Conservation (phyloP, 371 early-diverging fungal genomes). For the Rhizopus microsporus region DNA sequence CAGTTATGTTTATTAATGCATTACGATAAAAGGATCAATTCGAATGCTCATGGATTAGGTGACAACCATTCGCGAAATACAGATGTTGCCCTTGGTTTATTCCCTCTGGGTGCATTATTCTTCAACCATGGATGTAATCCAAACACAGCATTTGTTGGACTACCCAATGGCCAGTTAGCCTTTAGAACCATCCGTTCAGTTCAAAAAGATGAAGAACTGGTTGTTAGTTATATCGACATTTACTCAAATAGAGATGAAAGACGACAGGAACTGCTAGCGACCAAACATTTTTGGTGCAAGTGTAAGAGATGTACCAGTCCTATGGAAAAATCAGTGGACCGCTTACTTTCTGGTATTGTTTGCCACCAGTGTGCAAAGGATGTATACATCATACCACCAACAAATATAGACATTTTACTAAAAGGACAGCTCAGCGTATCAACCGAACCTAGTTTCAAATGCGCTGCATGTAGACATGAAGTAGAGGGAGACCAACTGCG, state of each 20-base stretch:
- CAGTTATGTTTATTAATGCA: background rate
- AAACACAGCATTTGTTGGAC: constrained; percentile 63
- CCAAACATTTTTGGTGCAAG: constrained; percentile 75
- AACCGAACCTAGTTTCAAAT: constrained; percentile 33
- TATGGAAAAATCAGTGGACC: constrained; percentile 65
- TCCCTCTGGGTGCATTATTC: constrained; percentile 63
- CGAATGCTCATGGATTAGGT: constrained; percentile 58
- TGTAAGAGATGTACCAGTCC: constrained; percentile 65
- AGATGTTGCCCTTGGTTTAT: constrained; percentile 64
- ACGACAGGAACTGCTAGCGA: constrained; percentile 57
- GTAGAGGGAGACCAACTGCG: constrained; percentile 29
- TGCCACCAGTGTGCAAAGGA: constrained; percentile 61
- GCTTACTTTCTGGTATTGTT: constrained; percentile 66
- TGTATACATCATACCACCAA: constrained; percentile 65
- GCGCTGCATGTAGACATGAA: constrained; percentile 54
- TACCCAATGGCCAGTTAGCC: constrained; percentile 50
- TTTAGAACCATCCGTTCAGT: constrained; percentile 64
- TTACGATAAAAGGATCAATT: constrained; percentile 50
- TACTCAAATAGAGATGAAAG: constrained; percentile 72
- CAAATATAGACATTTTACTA: constrained; percentile 30
- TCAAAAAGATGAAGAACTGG: constrained; percentile 56
- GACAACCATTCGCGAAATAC: constrained; percentile 56
- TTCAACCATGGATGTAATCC: constrained; percentile 72
- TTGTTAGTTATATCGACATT: constrained; percentile 67
- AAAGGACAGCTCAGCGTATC: constrained; percentile 14